Evolutionary conservation across 148 eudicot genomes (phyloP).

Genomic region (Salicornia ramosissima): DNA sequence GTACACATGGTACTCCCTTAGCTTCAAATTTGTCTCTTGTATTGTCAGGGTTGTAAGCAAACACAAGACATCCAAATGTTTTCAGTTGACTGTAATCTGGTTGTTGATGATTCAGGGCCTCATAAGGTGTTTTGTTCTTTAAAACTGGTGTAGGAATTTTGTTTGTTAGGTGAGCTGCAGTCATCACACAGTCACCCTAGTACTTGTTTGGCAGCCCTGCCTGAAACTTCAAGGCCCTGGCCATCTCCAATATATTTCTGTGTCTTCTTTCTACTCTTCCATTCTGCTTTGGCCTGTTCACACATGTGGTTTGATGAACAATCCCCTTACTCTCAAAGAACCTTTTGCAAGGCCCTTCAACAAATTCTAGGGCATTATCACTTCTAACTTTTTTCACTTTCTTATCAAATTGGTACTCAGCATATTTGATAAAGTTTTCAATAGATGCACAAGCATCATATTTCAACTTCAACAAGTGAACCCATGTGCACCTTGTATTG

Average conservation of each 20-base stretch:
- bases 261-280: background rate
- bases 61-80: background rate
- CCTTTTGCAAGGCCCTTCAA: background rate
- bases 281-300: background rate
- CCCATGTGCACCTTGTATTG: background rate
- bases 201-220: too few species aligned
- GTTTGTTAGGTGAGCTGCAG: too few species aligned
- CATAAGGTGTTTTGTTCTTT: too few species aligned
- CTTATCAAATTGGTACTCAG: background rate
- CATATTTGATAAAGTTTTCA: background rate
- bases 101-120: too few species aligned
- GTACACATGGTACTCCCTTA: too few species aligned
- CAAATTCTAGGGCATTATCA: background rate
- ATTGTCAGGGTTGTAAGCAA: background rate
- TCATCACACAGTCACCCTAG: too few species aligned
- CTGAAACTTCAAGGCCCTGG: too few species aligned
- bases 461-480: background rate
- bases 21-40: background rate
- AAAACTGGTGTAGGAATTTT: too few species aligned
- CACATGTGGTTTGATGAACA: background rate
- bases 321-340: background rate
- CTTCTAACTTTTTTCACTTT: too few species aligned
- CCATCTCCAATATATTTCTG: too few species aligned
- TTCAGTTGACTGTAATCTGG: background rate
- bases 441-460: background rate